Conservation (phyloP, 345 rosid species). For the Schrenkiella parvula region DNA sequence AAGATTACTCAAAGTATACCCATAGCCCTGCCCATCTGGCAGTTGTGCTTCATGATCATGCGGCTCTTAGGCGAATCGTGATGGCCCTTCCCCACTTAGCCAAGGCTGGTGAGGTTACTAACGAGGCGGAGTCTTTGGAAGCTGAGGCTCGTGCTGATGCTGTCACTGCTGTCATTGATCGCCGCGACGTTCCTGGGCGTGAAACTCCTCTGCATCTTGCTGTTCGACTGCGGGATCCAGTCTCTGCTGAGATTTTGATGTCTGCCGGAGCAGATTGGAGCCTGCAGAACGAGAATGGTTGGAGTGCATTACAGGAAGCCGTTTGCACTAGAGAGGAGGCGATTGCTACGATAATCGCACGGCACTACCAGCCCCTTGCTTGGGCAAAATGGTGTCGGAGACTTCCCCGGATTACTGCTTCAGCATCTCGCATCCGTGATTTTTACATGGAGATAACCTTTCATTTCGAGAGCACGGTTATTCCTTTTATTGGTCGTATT, state of each 20-base stretch:
- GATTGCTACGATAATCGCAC: constrained; percentile 81
- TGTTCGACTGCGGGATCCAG: constrained; percentile 69
- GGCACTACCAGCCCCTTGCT: constrained; percentile 95
- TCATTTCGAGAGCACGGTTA: constrained; percentile 97
- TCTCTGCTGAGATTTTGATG: constrained; percentile 90
- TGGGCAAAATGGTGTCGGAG: constrained; percentile 99
- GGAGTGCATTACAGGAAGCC: constrained; percentile 99
- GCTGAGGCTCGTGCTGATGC: constrained; percentile 79
- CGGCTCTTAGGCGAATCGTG: constrained; percentile 55
- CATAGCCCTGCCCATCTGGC: constrained; percentile 94
- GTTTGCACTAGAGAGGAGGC: constrained; percentile 93
- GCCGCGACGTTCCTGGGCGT: constrained; percentile 92
- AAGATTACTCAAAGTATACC: constrained; percentile 62
- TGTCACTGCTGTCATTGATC: constrained; percentile 63
- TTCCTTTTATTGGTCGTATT: constrained; percentile 92
- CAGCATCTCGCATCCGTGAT: constrained; percentile 79
- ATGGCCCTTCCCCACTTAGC: constrained; percentile 60
- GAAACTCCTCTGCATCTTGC: constrained; percentile 98
- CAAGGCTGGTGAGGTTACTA: constrained; percentile 79
- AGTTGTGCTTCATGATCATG: constrained; percentile 69
- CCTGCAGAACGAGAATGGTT: constrained; percentile 94
- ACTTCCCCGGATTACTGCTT: constrained; percentile 83
- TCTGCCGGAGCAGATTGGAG: constrained; percentile 98
- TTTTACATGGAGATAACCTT: constrained; percentile 98
- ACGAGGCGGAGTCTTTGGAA: constrained; percentile 70